A percentile compares a stretch with the other conserved stretches of the same genome.
Evolutionary conservation across 805 yeast species (phyloP).

Genomic region (Saturnispora quitensis): DNA sequence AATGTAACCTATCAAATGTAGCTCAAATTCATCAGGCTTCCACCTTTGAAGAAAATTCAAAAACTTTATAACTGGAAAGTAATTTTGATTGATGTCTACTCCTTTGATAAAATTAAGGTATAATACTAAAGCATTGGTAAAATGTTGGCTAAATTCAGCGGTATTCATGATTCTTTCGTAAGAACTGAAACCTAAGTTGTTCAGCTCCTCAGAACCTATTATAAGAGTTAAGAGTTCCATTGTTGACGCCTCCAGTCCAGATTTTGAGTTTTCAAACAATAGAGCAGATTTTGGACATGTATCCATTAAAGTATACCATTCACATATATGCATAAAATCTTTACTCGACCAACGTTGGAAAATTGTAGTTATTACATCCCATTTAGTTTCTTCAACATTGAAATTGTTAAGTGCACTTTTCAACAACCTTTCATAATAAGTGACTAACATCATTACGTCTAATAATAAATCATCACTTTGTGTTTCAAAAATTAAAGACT

Average conservation of each 20-base stretch:
- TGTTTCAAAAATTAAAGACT: constrained; percentile 2
- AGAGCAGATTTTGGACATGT: background rate
- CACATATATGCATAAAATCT: background rate
- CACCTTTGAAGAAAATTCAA: constrained; percentile 28
- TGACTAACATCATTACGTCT: constrained; percentile 17
- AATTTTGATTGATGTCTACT: constrained; percentile 10
- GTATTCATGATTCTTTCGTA: constrained; percentile 23
- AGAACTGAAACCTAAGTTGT: constrained; percentile 20
- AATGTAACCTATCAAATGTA: constrained; percentile 18
- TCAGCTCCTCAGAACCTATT: constrained; percentile 16
- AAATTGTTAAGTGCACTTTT: constrained; percentile 10
- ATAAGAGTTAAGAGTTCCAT: constrained; percentile 2
- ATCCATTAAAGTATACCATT: background rate
- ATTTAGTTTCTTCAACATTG: constrained; percentile 12
- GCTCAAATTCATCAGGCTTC: constrained; percentile 29
- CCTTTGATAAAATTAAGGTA: constrained; percentile 21
- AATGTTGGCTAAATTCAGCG: constrained; percentile 25
- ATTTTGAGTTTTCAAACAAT: background rate
- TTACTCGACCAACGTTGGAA: constrained; percentile 16
- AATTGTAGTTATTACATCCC: constrained; percentile 10
- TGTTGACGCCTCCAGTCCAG: background rate
- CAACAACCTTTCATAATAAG: constrained; percentile 16
- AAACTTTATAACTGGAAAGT: constrained; percentile 10
- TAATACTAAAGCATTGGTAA: constrained; percentile 19
- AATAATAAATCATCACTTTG: constrained; percentile 7